Evolutionary conservation across 306 rosid genomes (phyloP).

Genomic region (Fragaria ananassa): DNA sequence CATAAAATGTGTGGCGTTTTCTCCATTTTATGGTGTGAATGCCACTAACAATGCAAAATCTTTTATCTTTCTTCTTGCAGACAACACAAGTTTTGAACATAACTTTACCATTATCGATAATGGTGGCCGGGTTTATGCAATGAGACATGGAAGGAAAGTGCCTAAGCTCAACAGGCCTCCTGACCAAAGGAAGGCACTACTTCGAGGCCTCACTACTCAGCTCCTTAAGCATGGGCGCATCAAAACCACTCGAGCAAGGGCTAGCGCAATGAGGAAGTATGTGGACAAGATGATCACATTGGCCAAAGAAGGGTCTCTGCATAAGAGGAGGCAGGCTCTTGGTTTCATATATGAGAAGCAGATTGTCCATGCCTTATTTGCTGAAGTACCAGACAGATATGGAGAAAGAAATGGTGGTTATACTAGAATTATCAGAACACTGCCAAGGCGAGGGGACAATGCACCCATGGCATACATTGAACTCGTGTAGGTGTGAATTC

Average conservation of each 20-base stretch:
- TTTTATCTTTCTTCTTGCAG: constrained; percentile 37
- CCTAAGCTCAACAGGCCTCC: constrained; percentile 97
- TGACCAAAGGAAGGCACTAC: constrained; percentile 83
- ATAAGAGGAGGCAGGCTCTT: constrained; percentile 95
- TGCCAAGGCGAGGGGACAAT: constrained; percentile 92
- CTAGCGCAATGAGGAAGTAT: constrained; percentile 89
- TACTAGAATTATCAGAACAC: constrained; percentile 77
- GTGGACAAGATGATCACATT: constrained; percentile 93
- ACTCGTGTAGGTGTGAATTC: constrained; percentile 60
- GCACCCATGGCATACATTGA: constrained; percentile 98
- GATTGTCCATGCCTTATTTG: constrained; percentile 91
- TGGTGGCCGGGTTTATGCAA: constrained; percentile 71
- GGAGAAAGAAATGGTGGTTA: constrained; percentile 95
- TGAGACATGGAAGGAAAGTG: constrained; percentile 88
- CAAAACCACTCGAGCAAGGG: constrained; percentile 91
- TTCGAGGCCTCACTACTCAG: constrained; percentile 92
- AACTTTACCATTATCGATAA: constrained; percentile 51
- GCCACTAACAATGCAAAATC: constrained; percentile 3
- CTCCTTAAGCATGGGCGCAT: constrained; percentile 91
- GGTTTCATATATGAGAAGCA: constrained; percentile 94
- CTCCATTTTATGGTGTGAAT: background rate
- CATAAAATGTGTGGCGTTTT: background rate
- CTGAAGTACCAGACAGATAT: constrained; percentile 83
- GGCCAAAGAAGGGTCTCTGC: constrained; percentile 91
- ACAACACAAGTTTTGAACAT: constrained; percentile 41